These are phyloP conservation scores for Paraglomus occultum DNA, from an alignment of 192 early-diverging fungal genomes.

Conservation along the genomic window DNA sequence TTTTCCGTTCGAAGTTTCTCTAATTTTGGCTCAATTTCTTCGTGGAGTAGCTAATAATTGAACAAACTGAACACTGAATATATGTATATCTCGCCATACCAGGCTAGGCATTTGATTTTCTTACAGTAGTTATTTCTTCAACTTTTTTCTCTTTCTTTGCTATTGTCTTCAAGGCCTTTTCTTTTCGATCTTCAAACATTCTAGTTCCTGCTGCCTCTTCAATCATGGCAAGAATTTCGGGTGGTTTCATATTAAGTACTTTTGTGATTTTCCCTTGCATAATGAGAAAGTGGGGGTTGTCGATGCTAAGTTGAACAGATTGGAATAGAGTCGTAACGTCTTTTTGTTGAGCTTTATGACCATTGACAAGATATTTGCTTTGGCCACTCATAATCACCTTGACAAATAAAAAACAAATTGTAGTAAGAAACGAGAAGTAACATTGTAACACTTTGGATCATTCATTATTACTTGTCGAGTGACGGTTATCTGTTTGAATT, in stretches of 20 bases:
- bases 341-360: conserved; percentile 84
- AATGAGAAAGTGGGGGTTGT: conserved; percentile 99
- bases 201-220: conserved; percentile 99
- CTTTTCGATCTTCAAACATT: conserved; percentile 98
- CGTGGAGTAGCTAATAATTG: conserved; percentile 62
- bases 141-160: conserved; percentile 95
- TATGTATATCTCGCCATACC: neutral
- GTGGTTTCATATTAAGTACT: conserved; percentile 99
- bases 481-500: conserved; percentile 84
- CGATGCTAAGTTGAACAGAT: conserved; percentile 97
- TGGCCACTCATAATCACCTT: conserved; percentile 83
- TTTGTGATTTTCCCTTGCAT: conserved; percentile 99
- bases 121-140: conserved; percentile 79
- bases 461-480: conserved; percentile 76
- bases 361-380: conserved; percentile 98
- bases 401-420: neutral
- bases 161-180: conserved; percentile 91
- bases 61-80: neutral
- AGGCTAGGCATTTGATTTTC: neutral
- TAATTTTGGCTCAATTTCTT: conserved; percentile 92
- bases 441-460: neutral
- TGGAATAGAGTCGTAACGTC: conserved; percentile 91
- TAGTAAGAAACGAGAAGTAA: neutral
- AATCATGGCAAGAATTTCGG: conserved; percentile 95
- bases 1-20: conserved; percentile 87